These are phyloP conservation scores for Physcomitrium patens DNA, from an alignment of 225 moss, liverwort and hornwort species.

Conservation along the genomic window DNA sequence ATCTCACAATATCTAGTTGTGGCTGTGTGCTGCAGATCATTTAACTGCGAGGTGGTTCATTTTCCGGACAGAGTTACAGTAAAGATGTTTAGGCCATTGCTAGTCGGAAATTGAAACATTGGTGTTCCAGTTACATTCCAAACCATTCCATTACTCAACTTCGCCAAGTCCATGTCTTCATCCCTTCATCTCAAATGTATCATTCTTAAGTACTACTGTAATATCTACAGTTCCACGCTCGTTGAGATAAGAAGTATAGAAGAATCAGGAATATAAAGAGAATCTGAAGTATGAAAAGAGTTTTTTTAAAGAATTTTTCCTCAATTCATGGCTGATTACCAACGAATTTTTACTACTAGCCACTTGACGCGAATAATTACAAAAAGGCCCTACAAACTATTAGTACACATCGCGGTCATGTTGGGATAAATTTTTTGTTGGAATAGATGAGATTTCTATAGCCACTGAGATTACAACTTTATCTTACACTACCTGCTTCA, in stretches of 20 bases:
- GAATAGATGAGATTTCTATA: constrained; percentile 27
- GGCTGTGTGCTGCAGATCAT: constrained; percentile 21
- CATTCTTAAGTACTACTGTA: too few species aligned
- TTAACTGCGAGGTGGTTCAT: constrained; percentile 30
- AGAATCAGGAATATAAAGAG: too few species aligned
- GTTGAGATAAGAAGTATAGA: too few species aligned
- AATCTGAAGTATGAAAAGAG: too few species aligned
- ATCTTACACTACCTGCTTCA: constrained; percentile 47
- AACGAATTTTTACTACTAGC: background rate
- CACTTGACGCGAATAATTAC: constrained; percentile 15
- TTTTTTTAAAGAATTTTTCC: background rate
- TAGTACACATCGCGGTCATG: constrained; percentile 24
- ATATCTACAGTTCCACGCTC: too few species aligned
- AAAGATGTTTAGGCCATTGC: background rate
- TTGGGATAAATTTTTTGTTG: constrained; percentile 9
- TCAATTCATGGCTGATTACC: background rate
- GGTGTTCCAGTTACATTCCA: constrained; percentile 30
- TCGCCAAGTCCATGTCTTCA: background rate
- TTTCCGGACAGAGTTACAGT: constrained; percentile 6
- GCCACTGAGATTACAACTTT: constrained; percentile 7
- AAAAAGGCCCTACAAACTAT: background rate
- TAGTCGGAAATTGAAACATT: constrained; percentile 22
- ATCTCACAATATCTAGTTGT: constrained; percentile 30
- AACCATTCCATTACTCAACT: constrained; percentile 26
- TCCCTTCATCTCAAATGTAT: too few species aligned